Evolutionary conservation across 2,329 filamentous ascomycete species (phyloP).

Genomic region (Stachybotrys elegans): DNA sequence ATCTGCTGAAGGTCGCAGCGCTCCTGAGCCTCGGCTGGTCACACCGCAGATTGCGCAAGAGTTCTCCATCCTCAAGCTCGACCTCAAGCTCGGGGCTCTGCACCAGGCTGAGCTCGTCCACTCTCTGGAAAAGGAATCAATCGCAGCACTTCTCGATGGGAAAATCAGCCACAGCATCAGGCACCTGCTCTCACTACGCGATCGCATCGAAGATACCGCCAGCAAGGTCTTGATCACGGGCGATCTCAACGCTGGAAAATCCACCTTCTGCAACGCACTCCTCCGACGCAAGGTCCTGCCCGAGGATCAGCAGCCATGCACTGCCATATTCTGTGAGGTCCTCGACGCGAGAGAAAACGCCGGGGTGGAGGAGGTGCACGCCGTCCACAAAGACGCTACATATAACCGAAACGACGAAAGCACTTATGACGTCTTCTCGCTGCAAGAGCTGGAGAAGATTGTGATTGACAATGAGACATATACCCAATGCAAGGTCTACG

Average conservation of each 20-base stretch:
- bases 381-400: slow-evolving; percentile 71
- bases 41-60: slow-evolving; percentile 92
- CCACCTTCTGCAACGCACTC: slow-evolving; percentile 97
- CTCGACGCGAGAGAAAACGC: slow-evolving; percentile 87
- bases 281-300: slow-evolving; percentile 87
- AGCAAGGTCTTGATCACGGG: slow-evolving; percentile 96
- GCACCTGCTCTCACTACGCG: slow-evolving; percentile 78
- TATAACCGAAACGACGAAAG: slow-evolving; percentile 91
- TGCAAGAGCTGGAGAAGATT: slow-evolving; percentile 79
- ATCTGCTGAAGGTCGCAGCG: slow-evolving; percentile 55
- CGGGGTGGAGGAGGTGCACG: slow-evolving; percentile 90
- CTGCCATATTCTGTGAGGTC: slow-evolving; percentile 97
- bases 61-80: slow-evolving; percentile 91
- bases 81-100: slow-evolving; percentile 81
- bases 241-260: slow-evolving; percentile 95
- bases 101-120: slow-evolving; percentile 90
- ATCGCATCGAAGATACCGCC: slow-evolving; percentile 93
- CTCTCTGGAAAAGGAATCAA: slow-evolving; percentile 85
- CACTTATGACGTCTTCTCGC: slow-evolving; percentile 81
- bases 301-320: slow-evolving; percentile 97
- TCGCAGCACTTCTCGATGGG: slow-evolving; percentile 85
- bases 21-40: slow-evolving; percentile 74
- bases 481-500: slow-evolving; percentile 93
- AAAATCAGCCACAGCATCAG: slow-evolving; percentile 93
- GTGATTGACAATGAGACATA: slow-evolving; percentile 86